phyloP scores from a whole-genome alignment of 768 basidiomycete species.

The Favolaschia claudopus region DNA sequence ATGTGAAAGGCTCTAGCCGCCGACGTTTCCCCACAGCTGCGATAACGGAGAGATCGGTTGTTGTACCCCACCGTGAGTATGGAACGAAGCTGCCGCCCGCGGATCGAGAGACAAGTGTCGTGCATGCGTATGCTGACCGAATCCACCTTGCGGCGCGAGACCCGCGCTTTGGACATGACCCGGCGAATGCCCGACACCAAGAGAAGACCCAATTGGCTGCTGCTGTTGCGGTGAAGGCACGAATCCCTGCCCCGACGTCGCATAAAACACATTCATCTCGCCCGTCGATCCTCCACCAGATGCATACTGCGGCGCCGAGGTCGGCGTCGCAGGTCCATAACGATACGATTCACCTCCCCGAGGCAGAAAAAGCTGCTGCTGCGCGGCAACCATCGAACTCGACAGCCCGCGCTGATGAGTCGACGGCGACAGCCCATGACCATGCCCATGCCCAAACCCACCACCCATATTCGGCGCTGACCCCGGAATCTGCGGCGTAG shows the following conservation, averaged over 20 bases:
- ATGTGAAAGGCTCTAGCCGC: background rate
- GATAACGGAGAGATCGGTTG: slow-evolving; percentile 12
- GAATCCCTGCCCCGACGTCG: slow-evolving; percentile 8
- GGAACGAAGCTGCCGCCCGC: too few relatives aligned
- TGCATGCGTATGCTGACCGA: background rate
- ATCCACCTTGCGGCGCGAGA: background rate
- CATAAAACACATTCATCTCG: slow-evolving; percentile 10
- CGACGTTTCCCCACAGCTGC: slow-evolving; percentile 18
- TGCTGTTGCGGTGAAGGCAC: too few relatives aligned
- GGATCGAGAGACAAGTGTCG: slow-evolving; percentile 15
- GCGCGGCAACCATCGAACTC: slow-evolving; percentile 21
- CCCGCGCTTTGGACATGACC: too few relatives aligned
- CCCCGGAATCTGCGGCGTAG: slow-evolving; percentile 9
- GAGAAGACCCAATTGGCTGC: too few relatives aligned
- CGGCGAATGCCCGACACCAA: too few relatives aligned
- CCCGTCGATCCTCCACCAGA: background rate
- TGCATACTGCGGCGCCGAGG: slow-evolving; percentile 1
- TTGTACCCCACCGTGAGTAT: too few relatives aligned
- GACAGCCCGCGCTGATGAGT: slow-evolving; percentile 16
- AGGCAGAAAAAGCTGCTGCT: slow-evolving; percentile 19
- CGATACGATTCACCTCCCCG: slow-evolving; percentile 14
- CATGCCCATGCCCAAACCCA: background rate
- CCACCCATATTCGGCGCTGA: slow-evolving; percentile 8
- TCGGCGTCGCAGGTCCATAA: slow-evolving; percentile 8
- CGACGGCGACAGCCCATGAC: background rate